Percentiles rank a stretch among this genome's conserved stretches.
phyloP scores from a whole-genome alignment of 2,329 filamentous ascomycete species.

The Plectosphaerella sp. region DNA sequence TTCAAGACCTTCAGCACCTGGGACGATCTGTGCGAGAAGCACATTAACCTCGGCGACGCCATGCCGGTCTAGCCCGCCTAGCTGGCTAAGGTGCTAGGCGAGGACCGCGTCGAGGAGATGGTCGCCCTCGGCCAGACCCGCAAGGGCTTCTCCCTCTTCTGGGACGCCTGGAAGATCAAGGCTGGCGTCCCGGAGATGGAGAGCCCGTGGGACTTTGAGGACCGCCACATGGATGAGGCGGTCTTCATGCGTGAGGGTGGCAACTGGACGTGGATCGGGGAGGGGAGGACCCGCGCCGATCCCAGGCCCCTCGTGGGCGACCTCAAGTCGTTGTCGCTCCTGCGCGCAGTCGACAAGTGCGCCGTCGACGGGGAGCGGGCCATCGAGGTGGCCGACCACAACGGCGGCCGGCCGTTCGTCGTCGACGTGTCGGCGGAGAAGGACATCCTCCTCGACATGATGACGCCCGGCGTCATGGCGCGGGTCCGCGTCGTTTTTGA shows the following conservation, averaged over 20 bases:
- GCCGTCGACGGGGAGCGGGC: too few species aligned
- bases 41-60: neutral
- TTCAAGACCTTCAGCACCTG: neutral
- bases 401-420: too few species aligned
- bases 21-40: neutral
- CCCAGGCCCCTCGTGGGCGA: too few species aligned
- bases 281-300: too few species aligned
- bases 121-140: neutral
- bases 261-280: neutral
- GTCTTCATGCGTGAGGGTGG: neutral
- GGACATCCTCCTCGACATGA: too few species aligned
- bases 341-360: too few species aligned
- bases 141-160: neutral
- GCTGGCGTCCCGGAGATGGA: neutral
- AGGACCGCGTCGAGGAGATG: neutral
- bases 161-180: neutral
- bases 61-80: neutral
- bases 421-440: too few species aligned
- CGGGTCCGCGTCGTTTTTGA: too few species aligned
- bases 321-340: too few species aligned
- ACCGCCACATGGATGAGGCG: neutral
- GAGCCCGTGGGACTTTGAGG: neutral
- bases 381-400: too few species aligned
- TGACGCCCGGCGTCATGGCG: too few species aligned
- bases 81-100: neutral